Percentiles rank a stretch among this genome's conserved stretches.
Evolutionary conservation across 2,329 filamentous ascomycete species (phyloP).

Genomic region (Thelonectria rubi): DNA sequence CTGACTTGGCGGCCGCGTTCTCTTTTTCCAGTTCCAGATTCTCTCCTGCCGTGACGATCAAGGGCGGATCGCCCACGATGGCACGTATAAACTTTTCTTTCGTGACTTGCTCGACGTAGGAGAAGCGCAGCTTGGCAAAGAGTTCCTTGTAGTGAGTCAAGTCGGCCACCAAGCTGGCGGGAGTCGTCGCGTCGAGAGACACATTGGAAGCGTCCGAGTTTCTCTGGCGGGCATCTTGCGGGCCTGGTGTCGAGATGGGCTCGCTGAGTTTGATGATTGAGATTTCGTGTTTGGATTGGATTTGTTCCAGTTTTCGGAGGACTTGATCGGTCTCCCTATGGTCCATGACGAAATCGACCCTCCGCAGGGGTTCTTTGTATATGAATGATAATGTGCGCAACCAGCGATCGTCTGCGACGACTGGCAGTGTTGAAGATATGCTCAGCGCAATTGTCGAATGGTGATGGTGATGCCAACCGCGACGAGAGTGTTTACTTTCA

Average conservation of each 20-base stretch:
- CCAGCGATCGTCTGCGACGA: background rate
- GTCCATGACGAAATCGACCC: constrained; percentile 40
- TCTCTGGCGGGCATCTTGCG: constrained; percentile 56
- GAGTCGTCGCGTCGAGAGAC: constrained; percentile 72
- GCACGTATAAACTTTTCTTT: constrained; percentile 97
- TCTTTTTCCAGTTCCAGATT: constrained; percentile 78
- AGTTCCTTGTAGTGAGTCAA: constrained; percentile 92
- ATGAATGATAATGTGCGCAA: no score
- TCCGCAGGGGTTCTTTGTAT: background rate
- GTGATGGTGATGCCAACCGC: constrained; percentile 12
- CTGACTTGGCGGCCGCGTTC: constrained; percentile 76
- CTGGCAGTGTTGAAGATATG: constrained; percentile 6
- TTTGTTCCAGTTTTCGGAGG: constrained; percentile 59
- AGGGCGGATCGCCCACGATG: constrained; percentile 88
- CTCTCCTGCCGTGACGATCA: constrained; percentile 83
- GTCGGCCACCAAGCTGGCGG: constrained; percentile 82
- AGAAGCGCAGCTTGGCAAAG: constrained; percentile 95
- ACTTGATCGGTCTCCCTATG: constrained; percentile 50
- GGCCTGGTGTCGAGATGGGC: constrained; percentile 67
- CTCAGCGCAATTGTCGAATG: constrained; percentile 16
- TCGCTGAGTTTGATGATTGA: constrained; percentile 82
- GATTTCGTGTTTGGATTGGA: constrained; percentile 69
- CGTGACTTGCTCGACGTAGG: constrained; percentile 97
- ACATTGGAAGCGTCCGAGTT: constrained; percentile 77
- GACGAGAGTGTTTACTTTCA: constrained; percentile 52